Base-by-base conservation (phyloP, 2,329 filamentous ascomycete genomes). In the Xylariaceae sp. region DNA sequence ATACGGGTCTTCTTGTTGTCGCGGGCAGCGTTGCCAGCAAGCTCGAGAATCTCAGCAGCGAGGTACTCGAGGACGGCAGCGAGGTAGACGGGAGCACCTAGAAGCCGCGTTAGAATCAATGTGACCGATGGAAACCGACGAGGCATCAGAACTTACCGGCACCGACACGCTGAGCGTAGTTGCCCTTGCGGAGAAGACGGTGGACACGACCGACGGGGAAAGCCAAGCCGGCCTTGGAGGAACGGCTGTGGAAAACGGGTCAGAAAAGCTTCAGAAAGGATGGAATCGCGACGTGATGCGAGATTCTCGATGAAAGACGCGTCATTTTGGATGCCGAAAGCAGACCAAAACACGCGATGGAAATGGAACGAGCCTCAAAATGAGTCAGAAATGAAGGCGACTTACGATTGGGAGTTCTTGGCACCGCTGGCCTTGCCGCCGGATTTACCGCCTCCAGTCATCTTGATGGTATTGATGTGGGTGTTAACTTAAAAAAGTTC, bases 1-100 rank as follows among this genome's bases (percentile, higher is more conserved):
- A 99, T 99, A 89, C 94, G 92, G 67, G 93, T 99, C 89, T 97
- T 97, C 90, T 99, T 99, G 88, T 97, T 97, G 82, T 99, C 94
- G 72, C 94, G 93, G 66, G 94, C 94, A 73, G 94, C 94, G 79
- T 99, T 99, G 72, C 94, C 94, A 77, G 94, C 94, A 81, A 99
- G 82, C 82, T 99, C 94, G 74, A 99, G 92, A 71, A 99, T 97
- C 83, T 99, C 94, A 68, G 94, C 94, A 70, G 94, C 93, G 62
- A 99, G 89, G 77, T 99, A 99, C 82, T 99, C 94, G 53, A 99
- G 91, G 58, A 99, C 94, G 58, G 93, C 93, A 68, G 93, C 93
- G 67, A 97, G 89, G 78, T 97, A 97, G 74, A 97, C 93, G 67
- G 93, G 93, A 69, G 93, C 93, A 84, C 68, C 67, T 69, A 48